phyloP scores from a whole-genome alignment of 331 rosid genomes.

The Dryas integrifolia region DNA sequence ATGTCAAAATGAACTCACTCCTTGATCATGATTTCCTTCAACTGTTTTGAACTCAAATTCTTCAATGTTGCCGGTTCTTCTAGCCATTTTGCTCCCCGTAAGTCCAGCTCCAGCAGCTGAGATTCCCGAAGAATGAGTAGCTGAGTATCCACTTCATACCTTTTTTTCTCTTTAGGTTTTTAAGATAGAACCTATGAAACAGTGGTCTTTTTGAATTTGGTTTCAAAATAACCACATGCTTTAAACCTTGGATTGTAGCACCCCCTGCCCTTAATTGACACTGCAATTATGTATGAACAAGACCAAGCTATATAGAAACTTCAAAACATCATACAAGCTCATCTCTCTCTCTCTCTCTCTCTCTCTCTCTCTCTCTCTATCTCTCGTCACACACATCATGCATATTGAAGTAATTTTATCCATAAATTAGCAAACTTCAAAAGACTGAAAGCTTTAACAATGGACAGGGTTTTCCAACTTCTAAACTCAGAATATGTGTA shows the following conservation, averaged over 20 bases:
- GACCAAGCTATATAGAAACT: neutral
- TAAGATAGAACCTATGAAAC: neutral
- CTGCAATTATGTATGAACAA: neutral
- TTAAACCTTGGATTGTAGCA: too few relatives aligned
- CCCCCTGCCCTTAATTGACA: neutral
- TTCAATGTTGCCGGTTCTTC: constrained; percentile 55
- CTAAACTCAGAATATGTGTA: too few relatives aligned
- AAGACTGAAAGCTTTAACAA: neutral
- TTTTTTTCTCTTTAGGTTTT: neutral
- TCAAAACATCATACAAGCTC: neutral
- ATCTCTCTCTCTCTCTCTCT: too few relatives aligned
- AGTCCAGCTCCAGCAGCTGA: constrained; percentile 74
- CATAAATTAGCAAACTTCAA: neutral
- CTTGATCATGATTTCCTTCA: constrained; percentile 42
- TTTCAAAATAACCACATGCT: too few relatives aligned
- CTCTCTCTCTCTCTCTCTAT: too few relatives aligned
- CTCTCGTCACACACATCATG: neutral
- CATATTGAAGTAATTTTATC: neutral
- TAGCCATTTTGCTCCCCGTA: constrained; percentile 65
- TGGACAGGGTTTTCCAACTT: too few relatives aligned
- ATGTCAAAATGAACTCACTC: constrained; percentile 45
- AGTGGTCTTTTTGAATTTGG: neutral
- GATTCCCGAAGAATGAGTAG: constrained; percentile 24
- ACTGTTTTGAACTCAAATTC: constrained; percentile 56
- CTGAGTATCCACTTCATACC: constrained; percentile 11